A percentile compares a stretch with the other conserved stretches of the same genome.
These are phyloP conservation scores for Periconia sp. DNA, from an alignment of 2,329 filamentous ascomycete species.

Conservation along the genomic window DNA sequence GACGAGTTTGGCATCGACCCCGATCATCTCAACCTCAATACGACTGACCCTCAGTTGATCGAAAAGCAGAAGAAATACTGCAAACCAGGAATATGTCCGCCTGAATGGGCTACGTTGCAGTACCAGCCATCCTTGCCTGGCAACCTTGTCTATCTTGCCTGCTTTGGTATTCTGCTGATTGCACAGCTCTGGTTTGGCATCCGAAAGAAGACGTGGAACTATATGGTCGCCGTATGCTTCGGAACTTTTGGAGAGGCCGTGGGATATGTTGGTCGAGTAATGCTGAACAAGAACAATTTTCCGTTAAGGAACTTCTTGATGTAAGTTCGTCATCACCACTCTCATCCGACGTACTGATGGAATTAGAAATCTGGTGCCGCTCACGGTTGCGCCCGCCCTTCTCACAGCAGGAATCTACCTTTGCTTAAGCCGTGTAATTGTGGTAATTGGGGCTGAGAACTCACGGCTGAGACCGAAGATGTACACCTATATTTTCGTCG, in stretches of 20 bases:
- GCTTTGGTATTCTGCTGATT: conserved; percentile 55
- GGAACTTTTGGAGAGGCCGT: conserved; percentile 59
- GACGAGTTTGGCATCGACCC: conserved; percentile 22
- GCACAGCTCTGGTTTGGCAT: conserved; percentile 58
- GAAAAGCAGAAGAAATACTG: conserved; percentile 24
- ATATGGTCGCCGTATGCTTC: conserved; percentile 52
- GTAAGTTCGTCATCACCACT: conserved; percentile 37
- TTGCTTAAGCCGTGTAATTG: conserved; percentile 60
- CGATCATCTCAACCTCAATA: conserved; percentile 23
- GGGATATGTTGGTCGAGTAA: conserved; percentile 61
- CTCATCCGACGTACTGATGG: conserved; percentile 9
- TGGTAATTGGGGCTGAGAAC: conserved; percentile 51
- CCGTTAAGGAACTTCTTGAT: conserved; percentile 56
- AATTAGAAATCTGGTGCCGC: conserved; percentile 57
- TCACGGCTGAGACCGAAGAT: conserved; percentile 36
- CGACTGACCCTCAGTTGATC: conserved; percentile 5
- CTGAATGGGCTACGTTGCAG: conserved; percentile 55
- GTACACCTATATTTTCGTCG: conserved; percentile 64
- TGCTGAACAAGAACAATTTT: conserved; percentile 61
- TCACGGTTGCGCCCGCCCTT: conserved; percentile 63
- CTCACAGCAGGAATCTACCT: conserved; percentile 62
- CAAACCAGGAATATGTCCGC: conserved; percentile 48
- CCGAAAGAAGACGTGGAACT: conserved; percentile 60
- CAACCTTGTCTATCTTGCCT: conserved; percentile 58
- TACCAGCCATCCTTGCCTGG: conserved; percentile 59